These are phyloP conservation scores for Suillus ampliporus DNA, from an alignment of 768 basidiomycete genomes.

Conservation along the genomic window DNA sequence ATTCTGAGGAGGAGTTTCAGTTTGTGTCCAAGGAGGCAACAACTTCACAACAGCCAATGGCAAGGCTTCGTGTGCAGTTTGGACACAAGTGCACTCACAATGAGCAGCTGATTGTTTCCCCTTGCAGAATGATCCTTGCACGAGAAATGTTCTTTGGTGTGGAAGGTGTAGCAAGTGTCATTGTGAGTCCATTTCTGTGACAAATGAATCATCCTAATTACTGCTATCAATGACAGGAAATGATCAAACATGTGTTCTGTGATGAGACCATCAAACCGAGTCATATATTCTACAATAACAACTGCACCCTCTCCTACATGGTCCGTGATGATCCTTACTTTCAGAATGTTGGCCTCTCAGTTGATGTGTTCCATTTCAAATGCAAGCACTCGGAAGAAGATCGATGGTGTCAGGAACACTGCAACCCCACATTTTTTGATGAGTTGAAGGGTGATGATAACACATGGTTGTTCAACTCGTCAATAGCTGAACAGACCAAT, in stretches of 20 bases:
- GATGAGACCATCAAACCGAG: too few relatives aligned
- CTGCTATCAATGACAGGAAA: too few relatives aligned
- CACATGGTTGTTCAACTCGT: conserved; percentile 45
- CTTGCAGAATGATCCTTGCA: conserved; percentile 41
- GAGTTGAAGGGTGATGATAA: conserved; percentile 33
- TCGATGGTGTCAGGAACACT: conserved; percentile 31
- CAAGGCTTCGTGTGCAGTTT: conserved; percentile 31
- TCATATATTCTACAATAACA: conserved; percentile 20
- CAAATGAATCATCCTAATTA: too few relatives aligned
- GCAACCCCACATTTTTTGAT: conserved; percentile 33
- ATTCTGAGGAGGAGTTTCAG: not conserved
- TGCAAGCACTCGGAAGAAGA: conserved; percentile 38
- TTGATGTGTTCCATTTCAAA: conserved; percentile 45
- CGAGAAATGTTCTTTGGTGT: conserved; percentile 28
- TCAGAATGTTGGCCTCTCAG: conserved; percentile 31
- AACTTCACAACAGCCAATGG: conserved; percentile 11
- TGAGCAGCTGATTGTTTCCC: conserved; percentile 37
- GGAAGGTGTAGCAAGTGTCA: conserved; percentile 21
- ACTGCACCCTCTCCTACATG: conserved; percentile 29
- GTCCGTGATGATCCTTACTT: conserved; percentile 21
- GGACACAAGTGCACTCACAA: conserved; percentile 41
- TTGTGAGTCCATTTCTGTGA: conserved; percentile 20
- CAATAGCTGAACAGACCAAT: conserved; percentile 41
- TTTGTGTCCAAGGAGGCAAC: conserved; percentile 22
- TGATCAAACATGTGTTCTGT: too few relatives aligned